These are phyloP conservation scores for Myriosclerotinia scirpicola DNA, from an alignment of 2,329 filamentous ascomycete genomes.

Conservation along the genomic window DNA sequence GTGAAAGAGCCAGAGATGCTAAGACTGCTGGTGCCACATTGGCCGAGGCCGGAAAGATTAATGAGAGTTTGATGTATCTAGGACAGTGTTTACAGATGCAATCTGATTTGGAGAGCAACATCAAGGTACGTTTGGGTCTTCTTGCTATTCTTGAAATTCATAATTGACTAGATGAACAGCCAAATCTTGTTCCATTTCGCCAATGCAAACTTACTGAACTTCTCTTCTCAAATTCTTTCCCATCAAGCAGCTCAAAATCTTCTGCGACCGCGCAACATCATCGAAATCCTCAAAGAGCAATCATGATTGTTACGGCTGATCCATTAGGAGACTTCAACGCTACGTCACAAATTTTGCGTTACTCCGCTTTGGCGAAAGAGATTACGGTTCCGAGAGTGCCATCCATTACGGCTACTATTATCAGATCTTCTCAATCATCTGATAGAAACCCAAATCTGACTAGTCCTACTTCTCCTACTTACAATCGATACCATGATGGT, in stretches of 20 bases:
- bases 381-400: slow-evolving; percentile 89
- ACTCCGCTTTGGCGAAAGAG: slow-evolving; percentile 88
- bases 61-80: slow-evolving; percentile 96
- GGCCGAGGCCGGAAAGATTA: slow-evolving; percentile 96
- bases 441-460: not conserved
- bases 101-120: slow-evolving; percentile 70
- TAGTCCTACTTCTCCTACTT: slow-evolving; percentile 27
- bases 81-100: slow-evolving; percentile 97
- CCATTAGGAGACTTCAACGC: slow-evolving; percentile 93
- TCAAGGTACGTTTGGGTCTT: slow-evolving; percentile 58
- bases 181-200: slow-evolving; percentile 73
- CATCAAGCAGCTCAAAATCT: slow-evolving; percentile 21
- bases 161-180: slow-evolving; percentile 46
- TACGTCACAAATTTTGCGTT: slow-evolving; percentile 91
- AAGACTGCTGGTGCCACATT: slow-evolving; percentile 92
- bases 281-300: slow-evolving; percentile 75
- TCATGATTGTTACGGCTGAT: slow-evolving; percentile 97
- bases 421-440: slow-evolving; percentile 24
- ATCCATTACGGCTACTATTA: slow-evolving; percentile 73
- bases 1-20: slow-evolving; percentile 86
- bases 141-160: not conserved
- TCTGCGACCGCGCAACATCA: slow-evolving; percentile 24
- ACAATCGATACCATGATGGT: slow-evolving; percentile 35
- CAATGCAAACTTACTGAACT: slow-evolving; percentile 86
- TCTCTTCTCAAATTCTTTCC: slow-evolving; percentile 86